Evolutionary conservation across 2,329 filamentous ascomycete genomes (phyloP).

Genomic region (Fusarium sp.): DNA sequence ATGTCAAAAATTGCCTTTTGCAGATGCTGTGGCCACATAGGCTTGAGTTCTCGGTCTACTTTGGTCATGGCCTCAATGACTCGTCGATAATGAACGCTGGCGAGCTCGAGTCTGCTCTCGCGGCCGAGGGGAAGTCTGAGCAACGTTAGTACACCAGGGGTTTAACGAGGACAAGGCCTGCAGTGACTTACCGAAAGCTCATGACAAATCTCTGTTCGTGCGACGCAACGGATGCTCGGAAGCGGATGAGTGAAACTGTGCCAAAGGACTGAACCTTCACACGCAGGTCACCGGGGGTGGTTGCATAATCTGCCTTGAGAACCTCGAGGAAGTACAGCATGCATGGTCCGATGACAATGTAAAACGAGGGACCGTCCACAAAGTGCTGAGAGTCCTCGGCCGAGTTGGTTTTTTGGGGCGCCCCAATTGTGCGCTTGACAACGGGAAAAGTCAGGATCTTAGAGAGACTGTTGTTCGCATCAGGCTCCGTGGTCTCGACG

Average conservation of each 20-base stretch:
- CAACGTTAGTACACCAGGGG: constrained; percentile 16
- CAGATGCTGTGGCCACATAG: constrained; percentile 68
- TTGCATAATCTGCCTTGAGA: constrained; percentile 56
- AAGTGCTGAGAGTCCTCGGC: constrained; percentile 58
- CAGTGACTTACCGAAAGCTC: constrained; percentile 60
- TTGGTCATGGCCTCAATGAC: constrained; percentile 67
- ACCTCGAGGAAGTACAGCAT: constrained; percentile 65
- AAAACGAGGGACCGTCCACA: constrained; percentile 64
- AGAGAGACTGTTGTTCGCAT: constrained; percentile 38
- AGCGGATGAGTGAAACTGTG: constrained; percentile 63
- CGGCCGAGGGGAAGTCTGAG: constrained; percentile 56
- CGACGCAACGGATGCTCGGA: constrained; percentile 62
- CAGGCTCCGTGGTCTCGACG: constrained; percentile 58
- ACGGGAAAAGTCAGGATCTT: constrained; percentile 63
- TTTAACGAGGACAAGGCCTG: neutral
- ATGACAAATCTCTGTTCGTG: constrained; percentile 69
- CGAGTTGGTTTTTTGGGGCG: constrained; percentile 54
- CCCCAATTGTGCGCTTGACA: constrained; percentile 59
- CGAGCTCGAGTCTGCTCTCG: constrained; percentile 61
- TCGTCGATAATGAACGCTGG: constrained; percentile 65
- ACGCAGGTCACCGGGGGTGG: constrained; percentile 59
- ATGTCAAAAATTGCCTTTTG: constrained; percentile 66
- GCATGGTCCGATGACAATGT: constrained; percentile 65
- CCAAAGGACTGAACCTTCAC: constrained; percentile 63
- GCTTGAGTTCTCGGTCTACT: constrained; percentile 66